Conservation (phyloP, 768 basidiomycete genomes). For the Collybiopsis luxurians region DNA sequence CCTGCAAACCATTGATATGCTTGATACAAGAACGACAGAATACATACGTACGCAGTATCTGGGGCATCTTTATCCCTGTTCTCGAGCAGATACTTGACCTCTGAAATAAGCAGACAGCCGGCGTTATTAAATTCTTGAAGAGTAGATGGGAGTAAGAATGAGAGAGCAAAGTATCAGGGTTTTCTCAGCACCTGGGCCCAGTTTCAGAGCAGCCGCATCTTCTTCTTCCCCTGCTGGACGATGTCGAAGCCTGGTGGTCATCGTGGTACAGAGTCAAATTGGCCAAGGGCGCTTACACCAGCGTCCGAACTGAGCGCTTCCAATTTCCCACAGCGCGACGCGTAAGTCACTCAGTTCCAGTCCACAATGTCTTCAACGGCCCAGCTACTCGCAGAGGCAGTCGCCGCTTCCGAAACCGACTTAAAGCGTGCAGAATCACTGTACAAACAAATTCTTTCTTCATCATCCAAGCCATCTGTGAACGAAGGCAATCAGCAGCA, state of each 20-base stretch:
- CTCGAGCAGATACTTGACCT: slow-evolving; percentile 88
- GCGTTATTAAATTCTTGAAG: slow-evolving; percentile 83
- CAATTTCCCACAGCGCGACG: slow-evolving; percentile 7
- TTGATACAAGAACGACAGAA: too few species aligned
- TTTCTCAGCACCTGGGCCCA: slow-evolving; percentile 58
- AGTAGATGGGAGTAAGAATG: not conserved
- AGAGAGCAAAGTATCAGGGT: not conserved
- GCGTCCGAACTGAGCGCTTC: too few species aligned
- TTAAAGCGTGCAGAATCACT: slow-evolving; percentile 12
- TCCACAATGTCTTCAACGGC: slow-evolving; percentile 9
- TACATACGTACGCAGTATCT: slow-evolving; percentile 85
- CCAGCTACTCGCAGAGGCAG: slow-evolving; percentile 11
- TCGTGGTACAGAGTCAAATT: slow-evolving; percentile 24
- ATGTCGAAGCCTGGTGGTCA: slow-evolving; percentile 66
- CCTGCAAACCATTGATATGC: too few species aligned
- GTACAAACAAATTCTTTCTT: slow-evolving; percentile 14
- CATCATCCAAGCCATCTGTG: slow-evolving; percentile 7
- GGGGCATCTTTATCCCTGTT: slow-evolving; percentile 86
- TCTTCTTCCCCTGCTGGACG: slow-evolving; percentile 72
- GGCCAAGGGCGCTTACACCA: too few species aligned
- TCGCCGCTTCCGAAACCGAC: slow-evolving; percentile 6
- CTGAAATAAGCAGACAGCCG: slow-evolving; percentile 87
- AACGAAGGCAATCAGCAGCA: slow-evolving; percentile 18
- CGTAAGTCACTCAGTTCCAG: not conserved
- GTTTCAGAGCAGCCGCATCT: slow-evolving; percentile 81